A percentile compares a stretch with the other conserved stretches of the same genome.
Evolutionary conservation across 352 stramenopile species (phyloP).

Genomic region (Phytophthora crassamura): DNA sequence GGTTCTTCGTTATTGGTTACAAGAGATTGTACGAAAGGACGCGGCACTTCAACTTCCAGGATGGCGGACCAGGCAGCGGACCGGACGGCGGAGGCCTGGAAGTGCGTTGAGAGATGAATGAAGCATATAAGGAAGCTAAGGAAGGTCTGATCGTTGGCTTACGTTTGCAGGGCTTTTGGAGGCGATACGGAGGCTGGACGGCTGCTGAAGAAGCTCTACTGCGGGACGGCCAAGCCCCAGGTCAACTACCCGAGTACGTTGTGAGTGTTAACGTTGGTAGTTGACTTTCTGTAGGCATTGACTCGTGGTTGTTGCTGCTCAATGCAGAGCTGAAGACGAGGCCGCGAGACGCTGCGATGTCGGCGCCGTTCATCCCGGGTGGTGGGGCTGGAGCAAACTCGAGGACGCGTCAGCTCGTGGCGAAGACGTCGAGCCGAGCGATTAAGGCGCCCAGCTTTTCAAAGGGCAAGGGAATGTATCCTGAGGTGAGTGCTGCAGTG

Average conservation of each 20-base stretch:
- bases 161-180: constrained; percentile 60
- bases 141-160: background rate
- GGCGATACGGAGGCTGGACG: constrained; percentile 76
- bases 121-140: background rate
- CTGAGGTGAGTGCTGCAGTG: constrained; percentile 36
- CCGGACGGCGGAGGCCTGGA: constrained; percentile 46
- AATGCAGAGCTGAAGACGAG: constrained; percentile 62
- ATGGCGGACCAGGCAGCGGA: constrained; percentile 11
- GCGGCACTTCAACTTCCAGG: constrained; percentile 4
- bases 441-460: constrained; percentile 57
- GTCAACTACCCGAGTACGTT: constrained; percentile 78
- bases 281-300: too few species aligned
- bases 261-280: too few species aligned
- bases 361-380: constrained; percentile 69
- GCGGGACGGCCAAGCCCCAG: constrained; percentile 64
- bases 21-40: constrained; percentile 19
- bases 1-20: constrained; percentile 6
- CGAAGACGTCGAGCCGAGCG: constrained; percentile 68
- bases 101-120: constrained; percentile 24
- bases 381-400: constrained; percentile 53
- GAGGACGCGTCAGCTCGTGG: constrained; percentile 52
- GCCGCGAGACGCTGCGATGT: constrained; percentile 31
- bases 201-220: constrained; percentile 82
- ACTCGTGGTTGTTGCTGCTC: background rate
- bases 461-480: constrained; percentile 24